Percentiles rank a stretch among this genome's conserved stretches.
These are phyloP conservation scores for Tolypocladium tundrense DNA, from an alignment of 2,329 filamentous ascomycete species.

Conservation along the genomic window DNA sequence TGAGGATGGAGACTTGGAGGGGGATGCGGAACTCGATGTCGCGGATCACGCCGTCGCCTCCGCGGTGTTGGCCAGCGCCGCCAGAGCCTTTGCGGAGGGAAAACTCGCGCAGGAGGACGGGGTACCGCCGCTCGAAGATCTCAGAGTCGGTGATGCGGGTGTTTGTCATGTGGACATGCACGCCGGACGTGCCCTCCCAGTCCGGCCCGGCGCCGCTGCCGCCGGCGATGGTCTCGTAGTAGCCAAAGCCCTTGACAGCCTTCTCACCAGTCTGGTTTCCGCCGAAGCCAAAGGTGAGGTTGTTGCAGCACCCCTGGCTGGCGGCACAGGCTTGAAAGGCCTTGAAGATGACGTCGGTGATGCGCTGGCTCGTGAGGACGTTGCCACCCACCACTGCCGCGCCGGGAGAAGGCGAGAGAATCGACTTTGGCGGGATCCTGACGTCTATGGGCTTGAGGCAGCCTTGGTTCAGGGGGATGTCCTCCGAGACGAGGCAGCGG, in stretches of 20 bases:
- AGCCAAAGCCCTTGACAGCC: constrained; percentile 57
- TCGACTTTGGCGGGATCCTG: constrained; percentile 59
- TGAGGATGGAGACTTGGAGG: constrained; percentile 69
- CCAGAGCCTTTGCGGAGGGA: constrained; percentile 47
- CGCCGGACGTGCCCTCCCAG: constrained; percentile 65
- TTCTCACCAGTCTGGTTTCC: constrained; percentile 46
- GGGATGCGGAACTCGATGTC: constrained; percentile 77
- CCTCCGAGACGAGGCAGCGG: constrained; percentile 67
- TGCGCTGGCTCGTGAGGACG: constrained; percentile 67
- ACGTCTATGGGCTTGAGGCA: constrained; percentile 70
- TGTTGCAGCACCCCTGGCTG: constrained; percentile 73
- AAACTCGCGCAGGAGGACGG: constrained; percentile 57
- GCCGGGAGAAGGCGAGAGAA: constrained; percentile 65
- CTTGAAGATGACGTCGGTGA: constrained; percentile 75
- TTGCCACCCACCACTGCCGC: constrained; percentile 79
- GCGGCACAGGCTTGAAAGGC: constrained; percentile 74
- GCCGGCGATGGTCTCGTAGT: constrained; percentile 79
- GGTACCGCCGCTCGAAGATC: constrained; percentile 68
- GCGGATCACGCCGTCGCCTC: constrained; percentile 65
- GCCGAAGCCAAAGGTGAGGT: constrained; percentile 75
- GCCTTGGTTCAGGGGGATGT: constrained; percentile 81
- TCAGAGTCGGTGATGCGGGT: constrained; percentile 78
- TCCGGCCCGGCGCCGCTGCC: constrained; percentile 62
- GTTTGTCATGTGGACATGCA: constrained; percentile 84
- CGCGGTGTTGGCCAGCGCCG: constrained; percentile 50